A percentile compares a stretch with the other conserved stretches of the same genome.
phyloP scores from a whole-genome alignment of 1,139 yeast species.

The Nadsonia commutata region DNA sequence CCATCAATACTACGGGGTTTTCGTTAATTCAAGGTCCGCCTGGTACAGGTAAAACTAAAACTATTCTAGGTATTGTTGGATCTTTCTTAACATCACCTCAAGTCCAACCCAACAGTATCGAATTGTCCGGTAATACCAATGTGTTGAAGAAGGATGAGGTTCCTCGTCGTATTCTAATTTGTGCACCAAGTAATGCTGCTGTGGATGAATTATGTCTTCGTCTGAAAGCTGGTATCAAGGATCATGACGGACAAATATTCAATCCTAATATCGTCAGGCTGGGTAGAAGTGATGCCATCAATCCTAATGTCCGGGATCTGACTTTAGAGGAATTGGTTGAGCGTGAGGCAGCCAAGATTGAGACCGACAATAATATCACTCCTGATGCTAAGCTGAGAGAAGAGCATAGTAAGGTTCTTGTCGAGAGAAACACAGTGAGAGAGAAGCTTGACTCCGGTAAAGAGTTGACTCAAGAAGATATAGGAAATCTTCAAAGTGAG shows the following conservation, averaged over 20 bases:
- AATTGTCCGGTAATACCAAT: constrained; percentile 21
- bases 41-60: constrained; percentile 96
- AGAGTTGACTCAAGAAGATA: constrained; percentile 11
- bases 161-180: constrained; percentile 52
- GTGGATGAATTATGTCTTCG: constrained; percentile 93
- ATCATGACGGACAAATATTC: constrained; percentile 39
- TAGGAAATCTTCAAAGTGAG: constrained; percentile 11
- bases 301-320: constrained; percentile 65
- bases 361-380: constrained; percentile 18
- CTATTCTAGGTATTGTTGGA: constrained; percentile 85
- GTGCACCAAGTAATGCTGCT: constrained; percentile 99
- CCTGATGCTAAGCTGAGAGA: constrained; percentile 34
- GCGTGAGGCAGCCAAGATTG: constrained; percentile 30
- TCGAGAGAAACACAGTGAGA: constrained; percentile 37
- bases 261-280: constrained; percentile 70
- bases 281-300: constrained; percentile 83
- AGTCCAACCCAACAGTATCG: constrained; percentile 22
- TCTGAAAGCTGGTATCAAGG: constrained; percentile 53
- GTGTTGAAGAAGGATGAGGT: constrained; percentile 9
- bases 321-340: constrained; percentile 85
- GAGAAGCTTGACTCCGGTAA: constrained; percentile 21
- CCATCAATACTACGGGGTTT: constrained; percentile 58
- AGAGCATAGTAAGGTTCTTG: constrained; percentile 37
- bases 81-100: constrained; percentile 35
- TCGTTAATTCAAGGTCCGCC: constrained; percentile 96